phyloP scores from a whole-genome alignment of 768 basidiomycete species.

The Mycena polygramma region DNA sequence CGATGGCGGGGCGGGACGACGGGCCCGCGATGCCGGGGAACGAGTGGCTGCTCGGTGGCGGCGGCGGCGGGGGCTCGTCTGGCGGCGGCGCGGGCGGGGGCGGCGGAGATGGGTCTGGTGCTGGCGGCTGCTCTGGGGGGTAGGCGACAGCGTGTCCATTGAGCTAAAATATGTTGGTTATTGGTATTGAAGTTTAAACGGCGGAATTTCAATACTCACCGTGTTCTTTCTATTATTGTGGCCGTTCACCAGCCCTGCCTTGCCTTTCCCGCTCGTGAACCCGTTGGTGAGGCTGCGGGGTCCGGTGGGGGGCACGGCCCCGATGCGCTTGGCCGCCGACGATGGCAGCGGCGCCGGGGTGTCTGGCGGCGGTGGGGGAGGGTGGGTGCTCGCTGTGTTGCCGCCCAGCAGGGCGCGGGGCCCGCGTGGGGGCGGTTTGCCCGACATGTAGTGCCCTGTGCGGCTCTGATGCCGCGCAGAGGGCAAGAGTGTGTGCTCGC shows the following conservation, averaged over 20 bases:
- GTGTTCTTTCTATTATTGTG: conserved; percentile 53
- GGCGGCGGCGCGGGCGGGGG: conserved; percentile 44
- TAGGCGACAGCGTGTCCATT: too few relatives aligned
- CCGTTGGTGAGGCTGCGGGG: conserved; percentile 71
- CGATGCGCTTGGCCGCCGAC: conserved; percentile 57
- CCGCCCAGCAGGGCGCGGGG: conserved; percentile 76
- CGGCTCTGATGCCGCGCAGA: background rate
- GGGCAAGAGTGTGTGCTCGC: conserved; percentile 1
- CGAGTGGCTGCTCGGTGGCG: conserved; percentile 42
- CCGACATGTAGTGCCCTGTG: conserved; percentile 66
- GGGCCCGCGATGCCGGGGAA: conserved; percentile 40
- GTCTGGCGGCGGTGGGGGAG: background rate
- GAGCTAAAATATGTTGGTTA: too few relatives aligned
- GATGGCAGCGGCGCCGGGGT: conserved; percentile 38
- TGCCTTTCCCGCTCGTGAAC: conserved; percentile 41
- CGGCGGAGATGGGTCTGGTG: conserved; percentile 34
- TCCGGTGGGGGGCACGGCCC: conserved; percentile 72
- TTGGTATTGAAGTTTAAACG: background rate
- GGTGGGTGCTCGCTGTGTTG: conserved; percentile 43
- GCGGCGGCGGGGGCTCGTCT: conserved; percentile 47
- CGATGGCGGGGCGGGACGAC: conserved; percentile 46
- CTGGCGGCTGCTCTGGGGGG: too few relatives aligned
- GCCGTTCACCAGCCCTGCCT: conserved; percentile 43
- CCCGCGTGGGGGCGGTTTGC: conserved; percentile 82
- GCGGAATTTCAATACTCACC: background rate